Evolutionary conservation across 148 eudicot species (phyloP).

Genomic region (Amaranthus palmeri): DNA sequence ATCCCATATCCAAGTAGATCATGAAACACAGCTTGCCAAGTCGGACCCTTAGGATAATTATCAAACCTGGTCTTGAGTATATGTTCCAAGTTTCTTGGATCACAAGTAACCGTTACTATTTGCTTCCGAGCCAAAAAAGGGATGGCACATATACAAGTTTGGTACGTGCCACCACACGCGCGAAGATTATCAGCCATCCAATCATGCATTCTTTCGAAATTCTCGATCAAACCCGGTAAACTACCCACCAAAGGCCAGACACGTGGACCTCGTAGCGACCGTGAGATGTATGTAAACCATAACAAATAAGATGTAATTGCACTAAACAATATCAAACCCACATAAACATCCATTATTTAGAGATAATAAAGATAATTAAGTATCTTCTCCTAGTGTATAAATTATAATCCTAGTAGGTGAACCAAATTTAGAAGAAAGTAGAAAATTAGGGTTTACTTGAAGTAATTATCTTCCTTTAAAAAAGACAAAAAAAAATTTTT

Average conservation of each 20-base stretch:
- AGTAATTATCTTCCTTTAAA: neutral
- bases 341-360: conserved; percentile 41
- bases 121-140: conserved; percentile 84
- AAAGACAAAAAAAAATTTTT: neutral
- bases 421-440: conserved; percentile 26
- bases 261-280: conserved; percentile 72
- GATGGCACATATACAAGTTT: conserved; percentile 80
- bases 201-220: conserved; percentile 78
- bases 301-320: conserved; percentile 51
- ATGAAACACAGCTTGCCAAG: conserved; percentile 94
- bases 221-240: conserved; percentile 75
- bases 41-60: conserved; percentile 89
- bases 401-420: conserved; percentile 6
- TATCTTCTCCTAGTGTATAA: neutral
- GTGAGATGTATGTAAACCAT: conserved; percentile 91
- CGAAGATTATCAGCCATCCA: conserved; percentile 90
- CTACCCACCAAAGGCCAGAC: conserved; percentile 90
- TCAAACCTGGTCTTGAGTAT: conserved; percentile 80
- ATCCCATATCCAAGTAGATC: conserved; percentile 81
- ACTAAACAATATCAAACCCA: conserved; percentile 48
- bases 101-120: conserved; percentile 84
- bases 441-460: conserved; percentile 18
- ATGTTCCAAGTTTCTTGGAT: conserved; percentile 85
- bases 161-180: conserved; percentile 88
- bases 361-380: neutral